Conservation (phyloP, 2,329 filamentous ascomycete species). For the Paecilomyces variotii region DNA sequence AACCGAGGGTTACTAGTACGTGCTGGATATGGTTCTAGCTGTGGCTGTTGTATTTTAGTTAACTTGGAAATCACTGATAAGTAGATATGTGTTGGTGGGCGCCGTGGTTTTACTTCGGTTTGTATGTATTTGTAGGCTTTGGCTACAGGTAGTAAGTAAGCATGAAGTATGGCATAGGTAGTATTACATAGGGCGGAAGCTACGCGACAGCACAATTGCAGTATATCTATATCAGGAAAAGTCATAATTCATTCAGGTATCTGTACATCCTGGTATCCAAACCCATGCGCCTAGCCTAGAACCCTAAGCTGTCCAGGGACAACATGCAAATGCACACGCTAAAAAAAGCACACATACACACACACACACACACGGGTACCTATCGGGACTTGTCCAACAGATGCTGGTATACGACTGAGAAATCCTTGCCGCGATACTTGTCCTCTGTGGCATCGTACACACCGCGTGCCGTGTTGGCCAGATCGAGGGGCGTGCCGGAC, state of each 20-base stretch:
- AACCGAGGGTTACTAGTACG: too few species aligned
- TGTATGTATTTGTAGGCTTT: too few species aligned
- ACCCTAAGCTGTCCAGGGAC: neutral
- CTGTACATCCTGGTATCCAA: neutral
- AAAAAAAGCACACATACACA: neutral
- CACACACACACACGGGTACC: slow-evolving; percentile 24
- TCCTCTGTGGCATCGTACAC: slow-evolving; percentile 62
- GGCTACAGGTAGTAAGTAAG: too few species aligned
- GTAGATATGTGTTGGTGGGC: too few species aligned
- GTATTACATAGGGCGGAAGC: too few species aligned
- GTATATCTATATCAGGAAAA: neutral
- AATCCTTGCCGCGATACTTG: slow-evolving; percentile 62
- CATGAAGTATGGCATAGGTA: too few species aligned
- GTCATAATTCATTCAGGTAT: neutral
- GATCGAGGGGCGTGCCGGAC: slow-evolving; percentile 56
- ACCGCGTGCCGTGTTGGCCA: slow-evolving; percentile 54
- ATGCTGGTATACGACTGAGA: slow-evolving; percentile 73
- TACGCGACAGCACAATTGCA: too few species aligned
- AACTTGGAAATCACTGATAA: too few species aligned
- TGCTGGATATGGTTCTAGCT: too few species aligned
- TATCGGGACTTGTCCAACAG: slow-evolving; percentile 35
- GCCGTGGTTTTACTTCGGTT: too few species aligned
- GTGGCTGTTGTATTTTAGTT: too few species aligned
- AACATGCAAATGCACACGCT: neutral
- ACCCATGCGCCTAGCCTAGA: neutral